Conservation (phyloP, 2,329 filamentous ascomycete species). For the Atkinsonella hypoxylon region DNA sequence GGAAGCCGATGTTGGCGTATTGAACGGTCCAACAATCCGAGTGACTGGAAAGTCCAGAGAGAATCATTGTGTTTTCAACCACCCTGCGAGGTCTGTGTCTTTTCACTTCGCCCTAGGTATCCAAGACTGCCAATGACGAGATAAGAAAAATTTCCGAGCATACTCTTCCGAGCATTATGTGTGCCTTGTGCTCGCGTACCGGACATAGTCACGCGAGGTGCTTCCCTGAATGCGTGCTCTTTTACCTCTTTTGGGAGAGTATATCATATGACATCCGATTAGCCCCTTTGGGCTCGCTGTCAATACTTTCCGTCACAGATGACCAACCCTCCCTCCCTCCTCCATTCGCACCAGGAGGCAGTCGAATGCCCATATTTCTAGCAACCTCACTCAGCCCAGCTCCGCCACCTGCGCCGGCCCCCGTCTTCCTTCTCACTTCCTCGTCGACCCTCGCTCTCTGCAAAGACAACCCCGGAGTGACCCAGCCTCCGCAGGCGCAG, state of each 20-base stretch:
- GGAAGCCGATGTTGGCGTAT: background rate
- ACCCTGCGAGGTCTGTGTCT: background rate
- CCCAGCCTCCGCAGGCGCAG: slow-evolving; percentile 84
- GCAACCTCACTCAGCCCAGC: slow-evolving; percentile 11
- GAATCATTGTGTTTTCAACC: background rate
- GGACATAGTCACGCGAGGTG: no score
- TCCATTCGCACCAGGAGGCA: slow-evolving; percentile 36
- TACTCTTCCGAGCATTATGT: background rate
- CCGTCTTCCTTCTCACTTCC: slow-evolving; percentile 20
- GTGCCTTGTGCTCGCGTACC: background rate
- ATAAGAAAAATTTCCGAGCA: background rate
- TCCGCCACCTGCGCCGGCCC: slow-evolving; percentile 3
- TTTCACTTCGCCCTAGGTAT: no score
- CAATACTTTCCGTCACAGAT: background rate
- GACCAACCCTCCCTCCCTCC: background rate
- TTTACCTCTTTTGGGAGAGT: background rate
- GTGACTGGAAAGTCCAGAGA: no score
- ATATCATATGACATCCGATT: background rate
- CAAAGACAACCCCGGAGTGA: slow-evolving; percentile 81
- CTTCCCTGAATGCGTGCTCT: no score
- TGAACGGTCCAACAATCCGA: no score
- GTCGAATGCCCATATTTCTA: slow-evolving; percentile 34
- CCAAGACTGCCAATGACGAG: background rate
- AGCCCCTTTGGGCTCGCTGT: no score
- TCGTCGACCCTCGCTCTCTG: slow-evolving; percentile 77